Evolutionary conservation across 2,329 filamentous ascomycete genomes (phyloP), one percentile per base, ranked within the genome.

Genomic region (Sporothrix pallida): DNA sequence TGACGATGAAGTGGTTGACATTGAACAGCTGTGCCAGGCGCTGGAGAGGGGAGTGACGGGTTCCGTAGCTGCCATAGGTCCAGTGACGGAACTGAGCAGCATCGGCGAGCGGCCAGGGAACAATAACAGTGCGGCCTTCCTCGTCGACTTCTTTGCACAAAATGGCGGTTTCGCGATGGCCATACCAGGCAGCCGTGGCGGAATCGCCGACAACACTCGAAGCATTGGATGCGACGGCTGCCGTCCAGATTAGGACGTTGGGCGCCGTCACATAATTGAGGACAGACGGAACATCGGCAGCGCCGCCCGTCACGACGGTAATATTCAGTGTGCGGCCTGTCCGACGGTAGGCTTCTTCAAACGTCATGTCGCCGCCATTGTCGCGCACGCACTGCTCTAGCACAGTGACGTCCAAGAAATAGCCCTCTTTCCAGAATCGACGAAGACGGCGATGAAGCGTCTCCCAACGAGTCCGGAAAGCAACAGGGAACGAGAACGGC

Each of bases 1-100:
- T 96, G 77, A 98, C 90, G 76, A 98, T 94, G 83, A 97, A 98
- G 84, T 98, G 95, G 80, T 97, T 97, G 71, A 97, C 93, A 80
- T 97, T 97, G 86, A 96, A 96, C 12, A 95, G 88, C 82, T 95
- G 92, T 7, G 92, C 89, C 44, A 96, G 90, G 54, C 93, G 89
- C 72, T 89, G 87, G 0, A 96, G 86, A 1, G 87, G 88, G 0
- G 87, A 87, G 78, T 88, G 90, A 58, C 89, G 89, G 75, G 93
- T 90, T 58, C 87, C 86, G 80, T 92, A 90, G 7, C 87, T 88
- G 23, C 88, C 87, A 74, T 89, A 86, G 5, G 90, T 90, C 87
- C 90, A 92, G 60, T 92, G 88, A n/a, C 86, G 87, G 79, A 92
- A 92, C 70, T 89, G 86, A 17, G 83, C 83, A 0, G 89, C 88